Percentiles rank a stretch among this genome's conserved stretches.
phyloP scores from a whole-genome alignment of 2,329 filamentous ascomycete species.

The Leptographium radiaticola region DNA sequence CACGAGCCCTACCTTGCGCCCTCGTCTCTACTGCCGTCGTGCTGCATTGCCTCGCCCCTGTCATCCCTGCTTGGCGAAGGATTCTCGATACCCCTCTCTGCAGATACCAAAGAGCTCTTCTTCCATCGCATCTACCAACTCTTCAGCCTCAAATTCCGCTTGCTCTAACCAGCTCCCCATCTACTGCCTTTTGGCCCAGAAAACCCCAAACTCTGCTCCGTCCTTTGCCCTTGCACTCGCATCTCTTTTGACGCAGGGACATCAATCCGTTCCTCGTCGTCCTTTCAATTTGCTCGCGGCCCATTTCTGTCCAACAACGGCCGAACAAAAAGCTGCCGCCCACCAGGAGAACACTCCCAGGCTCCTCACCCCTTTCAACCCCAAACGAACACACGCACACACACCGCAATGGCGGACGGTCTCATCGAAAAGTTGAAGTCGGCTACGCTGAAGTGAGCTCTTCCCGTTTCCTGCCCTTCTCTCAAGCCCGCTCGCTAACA shows the following conservation, averaged over 20 bases:
- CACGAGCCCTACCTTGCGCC: background rate
- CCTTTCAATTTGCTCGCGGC: background rate
- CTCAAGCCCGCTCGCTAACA: conserved; percentile 6
- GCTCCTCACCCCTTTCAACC: background rate
- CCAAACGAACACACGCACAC: background rate
- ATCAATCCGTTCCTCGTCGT: background rate
- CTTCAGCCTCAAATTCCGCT: background rate
- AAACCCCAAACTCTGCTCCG: no score
- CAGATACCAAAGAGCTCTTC: background rate
- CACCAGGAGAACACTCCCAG: background rate
- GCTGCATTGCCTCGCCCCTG: no score
- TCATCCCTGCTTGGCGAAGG: background rate
- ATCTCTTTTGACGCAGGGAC: no score
- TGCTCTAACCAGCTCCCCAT: background rate
- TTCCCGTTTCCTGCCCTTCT: background rate
- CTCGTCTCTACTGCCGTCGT: no score
- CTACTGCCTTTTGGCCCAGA: no score
- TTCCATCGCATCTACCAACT: background rate
- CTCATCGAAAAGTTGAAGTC: conserved; percentile 41
- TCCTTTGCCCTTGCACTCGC: no score
- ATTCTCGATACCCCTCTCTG: background rate
- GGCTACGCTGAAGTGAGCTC: conserved; percentile 29
- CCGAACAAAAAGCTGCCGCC: background rate
- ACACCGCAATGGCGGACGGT: conserved; percentile 27
- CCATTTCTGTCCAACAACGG: background rate